Conservation (phyloP, 129 eudicot genomes). For the Gnaphalium uliginosum region DNA sequence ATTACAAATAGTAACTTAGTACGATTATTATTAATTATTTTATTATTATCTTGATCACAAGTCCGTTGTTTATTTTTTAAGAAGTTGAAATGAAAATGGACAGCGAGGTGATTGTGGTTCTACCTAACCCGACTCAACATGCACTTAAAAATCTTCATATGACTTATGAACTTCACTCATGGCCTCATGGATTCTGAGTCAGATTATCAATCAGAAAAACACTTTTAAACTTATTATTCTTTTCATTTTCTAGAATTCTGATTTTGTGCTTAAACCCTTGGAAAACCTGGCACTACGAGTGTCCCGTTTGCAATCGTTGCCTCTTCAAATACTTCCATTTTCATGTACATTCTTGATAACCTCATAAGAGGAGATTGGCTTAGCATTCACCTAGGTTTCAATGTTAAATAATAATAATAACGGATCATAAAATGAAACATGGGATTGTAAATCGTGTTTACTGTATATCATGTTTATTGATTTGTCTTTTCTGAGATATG, state of each 20-base stretch:
- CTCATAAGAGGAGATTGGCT: not conserved
- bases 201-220: not conserved
- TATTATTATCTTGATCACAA: too few relatives aligned
- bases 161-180: not conserved
- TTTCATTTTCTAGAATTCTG: not conserved
- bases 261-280: not conserved
- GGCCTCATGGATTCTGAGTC: not conserved
- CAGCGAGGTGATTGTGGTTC: not conserved
- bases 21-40: not conserved
- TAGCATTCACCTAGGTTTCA: slow-evolving; percentile 6
- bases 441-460: not conserved
- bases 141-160: not conserved
- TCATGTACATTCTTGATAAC: not conserved
- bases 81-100: not conserved
- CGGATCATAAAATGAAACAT: not conserved
- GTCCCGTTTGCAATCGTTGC: not conserved
- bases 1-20: not conserved
- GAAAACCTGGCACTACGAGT: not conserved
- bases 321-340: not conserved
- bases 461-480: slow-evolving; percentile 5
- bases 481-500: slow-evolving; percentile 22
- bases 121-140: not conserved
- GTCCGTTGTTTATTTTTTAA: not conserved
- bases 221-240: not conserved
- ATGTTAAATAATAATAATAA: slow-evolving; percentile 11